Percentiles rank a stretch among this genome's conserved stretches.
These are phyloP conservation scores for Myriosclerotinia duriaeana DNA, from an alignment of 2,329 filamentous ascomycete genomes.

Conservation along the genomic window DNA sequence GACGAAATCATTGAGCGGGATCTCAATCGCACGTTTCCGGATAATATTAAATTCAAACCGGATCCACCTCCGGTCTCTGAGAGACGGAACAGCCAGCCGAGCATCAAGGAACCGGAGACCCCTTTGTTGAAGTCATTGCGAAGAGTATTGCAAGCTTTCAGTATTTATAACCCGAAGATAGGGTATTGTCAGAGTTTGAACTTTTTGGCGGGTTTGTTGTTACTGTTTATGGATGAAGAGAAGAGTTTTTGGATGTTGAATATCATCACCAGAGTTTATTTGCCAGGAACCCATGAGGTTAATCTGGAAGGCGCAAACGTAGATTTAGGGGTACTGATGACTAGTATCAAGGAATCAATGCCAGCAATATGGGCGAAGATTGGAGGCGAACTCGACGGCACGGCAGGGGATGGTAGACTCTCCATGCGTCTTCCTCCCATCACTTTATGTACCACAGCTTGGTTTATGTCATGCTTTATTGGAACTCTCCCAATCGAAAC, in stretches of 20 bases:
- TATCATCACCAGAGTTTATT: constrained; percentile 82
- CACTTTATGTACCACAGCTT: constrained; percentile 87
- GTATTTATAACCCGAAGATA: constrained; percentile 85
- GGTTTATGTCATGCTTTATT: constrained; percentile 98
- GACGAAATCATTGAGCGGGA: constrained; percentile 91
- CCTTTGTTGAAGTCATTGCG: constrained; percentile 78
- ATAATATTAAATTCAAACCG: constrained; percentile 88
- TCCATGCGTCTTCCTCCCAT: constrained; percentile 74
- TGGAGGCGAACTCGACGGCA: constrained; percentile 67
- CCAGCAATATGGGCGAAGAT: constrained; percentile 86
- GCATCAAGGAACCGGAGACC: constrained; percentile 54
- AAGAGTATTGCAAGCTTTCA: constrained; percentile 83
- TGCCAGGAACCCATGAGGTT: constrained; percentile 89
- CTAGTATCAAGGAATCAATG: constrained; percentile 76
- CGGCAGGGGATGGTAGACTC: constrained; percentile 36
- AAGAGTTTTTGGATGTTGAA: constrained; percentile 91
- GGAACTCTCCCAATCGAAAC: constrained; percentile 89
- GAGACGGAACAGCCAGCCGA: constrained; percentile 39
- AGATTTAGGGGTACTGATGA: constrained; percentile 91
- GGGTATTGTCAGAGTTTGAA: constrained; percentile 97
- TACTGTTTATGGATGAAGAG: constrained; percentile 87
- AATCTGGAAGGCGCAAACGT: constrained; percentile 90
- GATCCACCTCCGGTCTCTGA: constrained; percentile 38
- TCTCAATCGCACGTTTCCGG: constrained; percentile 88
- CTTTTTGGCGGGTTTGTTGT: constrained; percentile 84